A percentile compares a stretch with the other conserved stretches of the same genome.
These are phyloP conservation scores for Didymellaceae sp. DNA, from an alignment of 2,329 filamentous ascomycete genomes.

Conservation along the genomic window DNA sequence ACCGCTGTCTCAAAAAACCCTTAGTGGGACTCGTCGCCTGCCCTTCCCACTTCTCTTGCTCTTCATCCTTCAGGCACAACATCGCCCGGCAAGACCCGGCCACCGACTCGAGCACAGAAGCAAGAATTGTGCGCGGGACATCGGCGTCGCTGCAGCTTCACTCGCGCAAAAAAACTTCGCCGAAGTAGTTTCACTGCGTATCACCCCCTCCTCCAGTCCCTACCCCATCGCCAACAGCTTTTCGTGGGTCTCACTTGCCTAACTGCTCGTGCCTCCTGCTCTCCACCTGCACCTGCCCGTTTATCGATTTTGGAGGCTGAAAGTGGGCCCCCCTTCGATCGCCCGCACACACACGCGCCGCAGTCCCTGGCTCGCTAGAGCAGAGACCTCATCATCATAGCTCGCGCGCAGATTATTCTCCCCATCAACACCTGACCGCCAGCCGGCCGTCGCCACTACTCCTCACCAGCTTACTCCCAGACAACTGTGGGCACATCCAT, in stretches of 20 bases:
- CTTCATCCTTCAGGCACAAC: slow-evolving; percentile 14
- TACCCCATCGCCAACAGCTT: slow-evolving; percentile 23
- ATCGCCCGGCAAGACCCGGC: slow-evolving; percentile 35
- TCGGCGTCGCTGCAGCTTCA: slow-evolving; percentile 30
- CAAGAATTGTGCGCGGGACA: slow-evolving; percentile 34
- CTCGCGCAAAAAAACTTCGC: slow-evolving; percentile 37
- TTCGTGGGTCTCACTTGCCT: slow-evolving; percentile 30
- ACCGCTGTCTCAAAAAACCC: slow-evolving; percentile 27
- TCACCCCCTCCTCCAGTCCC: slow-evolving; percentile 26
- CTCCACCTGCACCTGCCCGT: slow-evolving; percentile 43
- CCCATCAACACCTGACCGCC: slow-evolving; percentile 24
- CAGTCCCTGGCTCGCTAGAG: slow-evolving; percentile 39
- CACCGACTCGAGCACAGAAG: slow-evolving; percentile 27
- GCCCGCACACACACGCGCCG: slow-evolving; percentile 29
- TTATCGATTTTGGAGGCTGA: slow-evolving; percentile 46
- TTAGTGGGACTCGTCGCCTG: slow-evolving; percentile 22
- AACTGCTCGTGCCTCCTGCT: slow-evolving; percentile 43
- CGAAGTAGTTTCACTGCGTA: slow-evolving; percentile 25
- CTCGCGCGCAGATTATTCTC: slow-evolving; percentile 15
- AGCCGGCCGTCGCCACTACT: slow-evolving; percentile 25
- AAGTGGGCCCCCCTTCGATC: slow-evolving; percentile 44
- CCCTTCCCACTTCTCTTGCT: slow-evolving; percentile 20
- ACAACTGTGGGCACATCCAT: slow-evolving; percentile 27
- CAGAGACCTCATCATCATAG: slow-evolving; percentile 19
- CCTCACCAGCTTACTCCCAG: slow-evolving; percentile 20